Base-by-base conservation (phyloP, 371 early-diverging fungal genomes). In the Dichotomocladium elegans region DNA sequence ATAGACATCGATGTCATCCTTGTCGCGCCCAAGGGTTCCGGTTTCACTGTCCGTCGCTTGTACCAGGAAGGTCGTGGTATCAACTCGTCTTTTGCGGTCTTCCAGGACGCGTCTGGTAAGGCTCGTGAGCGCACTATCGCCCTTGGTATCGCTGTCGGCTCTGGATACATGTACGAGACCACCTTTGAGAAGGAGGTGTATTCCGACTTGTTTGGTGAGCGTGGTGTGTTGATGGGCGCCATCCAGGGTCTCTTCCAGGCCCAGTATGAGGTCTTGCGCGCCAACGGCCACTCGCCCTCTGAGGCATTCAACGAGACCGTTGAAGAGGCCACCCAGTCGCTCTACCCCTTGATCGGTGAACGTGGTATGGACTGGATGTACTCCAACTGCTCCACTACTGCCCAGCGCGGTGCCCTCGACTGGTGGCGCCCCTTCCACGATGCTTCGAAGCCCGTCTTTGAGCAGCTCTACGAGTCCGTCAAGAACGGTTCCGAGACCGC, bases 261-360 rank as follows among this genome's bases (percentile, higher is more conserved):
- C 44, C 98, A 97, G 73, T 97, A 95, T 77, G 96, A 97, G 57
- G 95, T 96, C 33, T 82, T 97, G 60, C 88, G 96, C 61, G 90
- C 93, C 62, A 87, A 89, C 56, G 97, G 75, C 54, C 98, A 97
- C 87, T 81, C 91, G 31, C 98, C 98, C 50, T 95, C 95, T 27
- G 98, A 97, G 80, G 98, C 98, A 12, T 97, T 95, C 85, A 97
- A 97, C 80, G 98, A 97, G 77, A 97, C 98, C 59, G 98, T 97
- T 61, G 98, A 97, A 81, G 98, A 97, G 77, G 98, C 96, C 50
- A 97, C 98, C 11, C 96, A 97, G 77, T 94, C 95, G 42, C 86
- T 97, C 41, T 94, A 94, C 75, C 98, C 98, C 37, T 83, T 97
- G 70, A 91, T 97, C 63, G 95, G 94, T 69, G 92, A 88, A 59